Conservation (phyloP, 2,329 filamentous ascomycete species). For the Arthrobotrys entomopaga region DNA sequence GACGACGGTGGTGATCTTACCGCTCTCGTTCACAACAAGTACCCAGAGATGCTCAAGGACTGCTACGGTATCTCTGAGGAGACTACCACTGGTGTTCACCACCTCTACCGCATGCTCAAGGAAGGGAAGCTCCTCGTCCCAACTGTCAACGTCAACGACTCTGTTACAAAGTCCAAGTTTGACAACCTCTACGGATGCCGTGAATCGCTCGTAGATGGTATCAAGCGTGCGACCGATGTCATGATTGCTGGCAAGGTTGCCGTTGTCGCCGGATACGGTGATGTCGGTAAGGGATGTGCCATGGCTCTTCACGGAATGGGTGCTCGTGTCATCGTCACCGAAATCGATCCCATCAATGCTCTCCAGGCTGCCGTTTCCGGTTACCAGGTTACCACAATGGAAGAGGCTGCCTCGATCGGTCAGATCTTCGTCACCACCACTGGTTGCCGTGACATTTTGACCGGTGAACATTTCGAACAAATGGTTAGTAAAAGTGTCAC, state of each 20-base stretch:
- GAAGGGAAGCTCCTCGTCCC: conserved; percentile 87
- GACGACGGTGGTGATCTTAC: conserved; percentile 98
- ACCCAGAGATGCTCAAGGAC: conserved; percentile 96
- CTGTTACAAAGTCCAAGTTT: conserved; percentile 99
- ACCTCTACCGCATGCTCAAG: conserved; percentile 98
- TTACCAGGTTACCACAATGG: conserved; percentile 97
- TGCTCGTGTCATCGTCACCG: conserved; percentile 93
- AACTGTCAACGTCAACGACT: conserved; percentile 99
- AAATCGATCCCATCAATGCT: conserved; percentile 99
- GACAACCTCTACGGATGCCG: conserved; percentile 99
- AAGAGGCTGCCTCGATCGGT: conserved; percentile 85
- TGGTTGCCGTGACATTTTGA: conserved; percentile 97
- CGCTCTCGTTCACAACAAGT: conserved; percentile 94
- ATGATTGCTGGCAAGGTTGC: conserved; percentile 99
- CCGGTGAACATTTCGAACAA: conserved; percentile 87
- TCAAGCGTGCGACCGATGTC: conserved; percentile 99
- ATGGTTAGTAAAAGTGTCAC: conserved; percentile 68
- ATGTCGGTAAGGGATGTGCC: conserved; percentile 98
- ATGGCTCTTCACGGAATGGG: conserved; percentile 96
- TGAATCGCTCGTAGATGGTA: conserved; percentile 97
- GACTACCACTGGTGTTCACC: conserved; percentile 99
- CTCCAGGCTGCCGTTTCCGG: conserved; percentile 98
- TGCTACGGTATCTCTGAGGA: conserved; percentile 99
- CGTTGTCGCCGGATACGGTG: conserved; percentile 97
- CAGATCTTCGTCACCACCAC: conserved; percentile 99